Evolutionary conservation across 1,139 yeast genomes (phyloP), one percentile per base, ranked within the genome.

Genomic region (Blastobotrys petasosporus): DNA sequence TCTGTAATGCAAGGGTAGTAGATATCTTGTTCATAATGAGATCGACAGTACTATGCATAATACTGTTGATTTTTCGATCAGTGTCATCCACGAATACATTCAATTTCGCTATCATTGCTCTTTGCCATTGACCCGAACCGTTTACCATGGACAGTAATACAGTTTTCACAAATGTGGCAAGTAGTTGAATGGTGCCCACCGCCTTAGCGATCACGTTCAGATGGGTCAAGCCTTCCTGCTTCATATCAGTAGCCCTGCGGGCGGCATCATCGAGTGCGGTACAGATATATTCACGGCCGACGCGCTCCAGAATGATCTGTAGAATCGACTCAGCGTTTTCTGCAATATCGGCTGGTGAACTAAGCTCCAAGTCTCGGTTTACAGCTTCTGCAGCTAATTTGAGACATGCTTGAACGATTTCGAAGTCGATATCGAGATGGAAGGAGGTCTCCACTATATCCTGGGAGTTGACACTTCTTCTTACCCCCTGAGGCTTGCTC

Each of bases 311-410:
- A 44, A 87, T 63, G 32, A 85, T 71, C 50, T 84, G 86, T 54
- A 86, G 70, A 17, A 88, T 66, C 50, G 80, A 87, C 42, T 79
- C 68, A 0, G 88, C 76, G 57, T 80, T 77, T 41, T 77, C 82
- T 2, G 84, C 76, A 5, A 85, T 71, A 51, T 76, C 81, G 5
- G 65, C 60, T 5, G 66, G 60, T 1, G 94, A 86, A 1, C 81
- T 73, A 44, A 90, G 67, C 58, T 87, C 96, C 58, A 86, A 75
- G 5, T 83, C 72, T 58, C 97, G 73, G 2, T 94, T 84, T 5
- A 87, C 71, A 1, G 92, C 76, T 64, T 90, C 97, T 29, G 88
- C 85, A 3, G 83, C 75, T 29, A 86, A 77, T 54, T 80, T 80
- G 37, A 88, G 68, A 49, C 86, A 75, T 1, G 73, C 69, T 55